Conservation (phyloP, 257 asterid species). For the Forsythia viridissima region DNA sequence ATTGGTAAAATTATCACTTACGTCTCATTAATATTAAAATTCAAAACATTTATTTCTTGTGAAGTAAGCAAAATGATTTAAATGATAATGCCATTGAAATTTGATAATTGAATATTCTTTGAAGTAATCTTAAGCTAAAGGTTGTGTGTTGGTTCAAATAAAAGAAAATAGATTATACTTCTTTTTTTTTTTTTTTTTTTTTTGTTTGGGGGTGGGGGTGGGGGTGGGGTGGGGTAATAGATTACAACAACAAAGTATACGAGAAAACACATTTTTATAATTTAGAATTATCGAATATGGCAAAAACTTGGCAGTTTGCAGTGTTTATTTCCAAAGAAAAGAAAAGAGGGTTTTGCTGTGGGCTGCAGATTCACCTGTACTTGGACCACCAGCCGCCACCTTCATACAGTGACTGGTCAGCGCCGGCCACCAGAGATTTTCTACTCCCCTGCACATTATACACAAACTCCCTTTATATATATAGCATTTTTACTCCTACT, state of each 20-base stretch:
- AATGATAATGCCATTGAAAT: background rate
- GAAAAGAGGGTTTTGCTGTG: slow-evolving; percentile 20
- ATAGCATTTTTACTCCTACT: too few species aligned
- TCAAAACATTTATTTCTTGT: background rate
- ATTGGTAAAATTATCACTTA: background rate
- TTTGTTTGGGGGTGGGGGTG: too few species aligned
- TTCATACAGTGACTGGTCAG: slow-evolving; percentile 14
- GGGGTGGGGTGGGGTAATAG: background rate
- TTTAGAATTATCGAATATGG: background rate
- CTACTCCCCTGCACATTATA: background rate
- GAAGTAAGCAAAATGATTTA: background rate
- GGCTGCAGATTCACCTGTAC: slow-evolving; percentile 31
- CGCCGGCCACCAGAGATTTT: background rate
- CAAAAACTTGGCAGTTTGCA: background rate
- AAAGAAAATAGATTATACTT: too few species aligned
- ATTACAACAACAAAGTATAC: background rate
- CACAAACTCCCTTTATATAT: too few species aligned
- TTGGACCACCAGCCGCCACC: slow-evolving; percentile 2
- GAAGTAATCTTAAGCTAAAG: too few species aligned
- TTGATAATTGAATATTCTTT: too few species aligned
- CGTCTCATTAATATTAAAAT: too few species aligned
- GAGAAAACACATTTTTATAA: background rate
- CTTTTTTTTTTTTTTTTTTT: too few species aligned
- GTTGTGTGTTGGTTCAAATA: too few species aligned
- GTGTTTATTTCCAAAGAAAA: background rate